phyloP scores from a whole-genome alignment of 1,139 yeast genomes.

The Citeromyces hawaiiensis region DNA sequence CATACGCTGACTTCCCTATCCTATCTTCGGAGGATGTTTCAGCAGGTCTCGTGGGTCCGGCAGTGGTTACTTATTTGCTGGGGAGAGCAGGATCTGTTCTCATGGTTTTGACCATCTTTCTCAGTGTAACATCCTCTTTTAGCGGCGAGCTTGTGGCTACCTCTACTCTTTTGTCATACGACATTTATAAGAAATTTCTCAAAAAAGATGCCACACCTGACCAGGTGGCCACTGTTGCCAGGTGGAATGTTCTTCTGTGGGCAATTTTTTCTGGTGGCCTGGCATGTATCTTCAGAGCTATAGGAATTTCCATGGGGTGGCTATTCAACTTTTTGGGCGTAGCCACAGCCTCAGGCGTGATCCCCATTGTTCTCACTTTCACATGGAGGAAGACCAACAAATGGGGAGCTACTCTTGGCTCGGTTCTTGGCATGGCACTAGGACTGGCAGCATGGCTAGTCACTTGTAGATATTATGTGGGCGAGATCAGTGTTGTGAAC shows the following conservation, averaged over 20 bases:
- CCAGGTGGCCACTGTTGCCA: slow-evolving; percentile 24
- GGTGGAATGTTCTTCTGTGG: slow-evolving; percentile 23
- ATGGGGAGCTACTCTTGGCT: slow-evolving; percentile 27
- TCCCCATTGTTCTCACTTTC: slow-evolving; percentile 24
- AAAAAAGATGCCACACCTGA: slow-evolving; percentile 28
- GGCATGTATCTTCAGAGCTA: slow-evolving; percentile 7
- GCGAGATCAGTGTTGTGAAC: slow-evolving; percentile 41
- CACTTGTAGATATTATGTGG: slow-evolving; percentile 38
- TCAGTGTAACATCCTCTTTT: slow-evolving; percentile 34
- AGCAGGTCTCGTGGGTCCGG: slow-evolving; percentile 29
- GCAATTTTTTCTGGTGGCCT: slow-evolving; percentile 11
- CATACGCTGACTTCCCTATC: slow-evolving; percentile 21
- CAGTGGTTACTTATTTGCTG: slow-evolving; percentile 25
- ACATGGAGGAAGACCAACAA: slow-evolving; percentile 24
- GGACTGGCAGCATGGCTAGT: slow-evolving; percentile 12
- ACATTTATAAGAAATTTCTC: slow-evolving; percentile 29
- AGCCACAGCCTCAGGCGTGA: slow-evolving; percentile 25
- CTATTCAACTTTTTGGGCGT: slow-evolving; percentile 28
- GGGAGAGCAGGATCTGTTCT: slow-evolving; percentile 30
- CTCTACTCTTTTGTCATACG: slow-evolving; percentile 31
- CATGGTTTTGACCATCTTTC: slow-evolving; percentile 30
- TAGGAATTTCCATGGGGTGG: slow-evolving; percentile 25
- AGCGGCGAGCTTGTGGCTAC: slow-evolving; percentile 35
- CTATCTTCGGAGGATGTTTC: slow-evolving; percentile 13
- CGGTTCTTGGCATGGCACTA: slow-evolving; percentile 12